Conservation (phyloP, 768 basidiomycete species). For the Termitomyces sp. region DNA sequence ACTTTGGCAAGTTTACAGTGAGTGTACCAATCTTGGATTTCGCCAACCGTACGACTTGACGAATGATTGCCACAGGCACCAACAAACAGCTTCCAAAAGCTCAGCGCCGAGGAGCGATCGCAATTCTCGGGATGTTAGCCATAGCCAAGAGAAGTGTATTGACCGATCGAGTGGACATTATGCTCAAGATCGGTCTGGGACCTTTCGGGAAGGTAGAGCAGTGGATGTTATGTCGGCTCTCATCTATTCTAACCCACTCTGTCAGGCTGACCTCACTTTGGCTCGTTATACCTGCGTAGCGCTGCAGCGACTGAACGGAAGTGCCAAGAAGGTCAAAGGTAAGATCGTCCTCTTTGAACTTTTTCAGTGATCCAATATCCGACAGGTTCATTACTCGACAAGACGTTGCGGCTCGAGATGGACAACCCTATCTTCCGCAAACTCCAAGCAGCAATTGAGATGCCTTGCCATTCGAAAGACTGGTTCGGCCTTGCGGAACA, state of each 20-base stretch:
- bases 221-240: background rate
- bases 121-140: slow-evolving; percentile 96
- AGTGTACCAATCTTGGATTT: slow-evolving; percentile 21
- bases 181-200: slow-evolving; percentile 87
- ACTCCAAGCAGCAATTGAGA: slow-evolving; percentile 76
- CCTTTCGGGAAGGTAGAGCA: slow-evolving; percentile 67
- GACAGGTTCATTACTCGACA: slow-evolving; percentile 82
- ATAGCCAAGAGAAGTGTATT: slow-evolving; percentile 76
- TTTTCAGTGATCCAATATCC: background rate
- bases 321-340: slow-evolving; percentile 97
- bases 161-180: slow-evolving; percentile 72
- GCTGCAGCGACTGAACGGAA: slow-evolving; percentile 87
- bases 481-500: slow-evolving; percentile 99
- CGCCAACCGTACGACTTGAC: background rate
- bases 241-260: background rate
- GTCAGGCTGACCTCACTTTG: slow-evolving; percentile 79
- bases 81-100: slow-evolving; percentile 68
- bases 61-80: slow-evolving; percentile 48
- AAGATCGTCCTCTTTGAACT: slow-evolving; percentile 2
- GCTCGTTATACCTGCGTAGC: slow-evolving; percentile 94
- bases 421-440: slow-evolving; percentile 81
- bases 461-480: slow-evolving; percentile 79
- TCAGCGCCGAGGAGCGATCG: slow-evolving; percentile 93
- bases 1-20: slow-evolving; percentile 96
- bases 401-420: slow-evolving; percentile 83